Conservation (phyloP, 2,329 filamentous ascomycete genomes). For the Chalaropsis ovoidea region DNA sequence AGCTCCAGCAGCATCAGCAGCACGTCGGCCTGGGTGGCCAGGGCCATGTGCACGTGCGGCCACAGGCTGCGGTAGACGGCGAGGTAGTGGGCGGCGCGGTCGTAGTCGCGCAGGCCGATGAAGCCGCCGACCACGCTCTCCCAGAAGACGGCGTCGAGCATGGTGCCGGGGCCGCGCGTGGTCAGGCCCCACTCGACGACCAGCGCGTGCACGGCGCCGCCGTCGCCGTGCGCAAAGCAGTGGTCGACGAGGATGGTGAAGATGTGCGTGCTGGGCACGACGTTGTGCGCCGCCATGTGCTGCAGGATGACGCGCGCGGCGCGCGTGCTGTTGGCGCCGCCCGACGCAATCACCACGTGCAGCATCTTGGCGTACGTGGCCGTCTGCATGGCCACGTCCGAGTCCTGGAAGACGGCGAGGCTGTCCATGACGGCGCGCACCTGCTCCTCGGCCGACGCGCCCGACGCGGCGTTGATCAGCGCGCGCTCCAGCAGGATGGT, state of each 20-base stretch:
- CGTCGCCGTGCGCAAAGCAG: constrained; percentile 49
- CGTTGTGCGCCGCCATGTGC: constrained; percentile 47
- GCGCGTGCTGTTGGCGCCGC: constrained; percentile 3
- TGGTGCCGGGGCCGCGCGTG: neutral
- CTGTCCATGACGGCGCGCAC: constrained; percentile 42
- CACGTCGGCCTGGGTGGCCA: constrained; percentile 38
- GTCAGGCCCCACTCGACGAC: constrained; percentile 46
- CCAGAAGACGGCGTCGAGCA: constrained; percentile 54
- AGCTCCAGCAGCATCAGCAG: constrained; percentile 32
- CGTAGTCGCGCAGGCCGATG: constrained; percentile 43
- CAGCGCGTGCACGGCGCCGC: constrained; percentile 49
- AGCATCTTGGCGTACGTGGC: constrained; percentile 62
- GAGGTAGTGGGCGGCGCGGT: constrained; percentile 35
- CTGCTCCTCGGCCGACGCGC: constrained; percentile 38
- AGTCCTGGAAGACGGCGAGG: constrained; percentile 47
- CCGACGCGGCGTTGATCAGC: constrained; percentile 29
- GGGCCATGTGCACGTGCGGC: constrained; percentile 34
- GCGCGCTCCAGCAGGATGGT: constrained; percentile 58
- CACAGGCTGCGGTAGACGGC: constrained; percentile 41
- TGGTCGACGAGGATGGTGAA: constrained; percentile 64
- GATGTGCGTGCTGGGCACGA: constrained; percentile 52
- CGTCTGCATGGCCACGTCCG: constrained; percentile 49
- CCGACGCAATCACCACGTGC: constrained; percentile 45
- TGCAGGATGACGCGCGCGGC: constrained; percentile 42
- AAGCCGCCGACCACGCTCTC: constrained; percentile 61